Base-by-base conservation (phyloP, 495 filamentous ascomycete genomes). In the Penicillium pancosmium region DNA sequence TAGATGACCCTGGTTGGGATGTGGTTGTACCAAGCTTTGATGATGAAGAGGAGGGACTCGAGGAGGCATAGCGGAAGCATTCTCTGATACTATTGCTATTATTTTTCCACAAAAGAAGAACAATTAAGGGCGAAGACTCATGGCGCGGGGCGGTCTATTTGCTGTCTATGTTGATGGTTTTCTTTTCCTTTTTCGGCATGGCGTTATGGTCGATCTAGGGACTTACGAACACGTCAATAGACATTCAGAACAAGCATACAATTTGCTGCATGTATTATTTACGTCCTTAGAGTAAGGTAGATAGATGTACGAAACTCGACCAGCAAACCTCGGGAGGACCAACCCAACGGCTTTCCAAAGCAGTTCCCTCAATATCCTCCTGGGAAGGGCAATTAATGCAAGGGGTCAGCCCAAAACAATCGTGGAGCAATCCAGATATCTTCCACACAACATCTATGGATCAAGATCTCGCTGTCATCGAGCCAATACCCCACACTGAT, bases 1-100 rank as follows among this genome's bases (percentile, higher is more conserved):
- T 73, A n/a, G 79, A 76, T n/a, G 76, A 83, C 21, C 76, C 79
- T 19, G 74, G 81, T 44, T 91, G 89, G 80, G 78, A 86, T 63
- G 89, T 92, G 10, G 69, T 86, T 31, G 56, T 89, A 18, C 87
- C 89, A 21, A 78, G 56, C 15, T 78, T 83, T 51, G 87, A 91
- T 13, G 83, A 87, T 44, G 81, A 83, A 64, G 73, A 70, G 40
- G 62, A 63, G 19, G 46, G 46, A 48, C 18, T 18, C 6, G 23
- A 48, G 9, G 46, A 44, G 9, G n/a, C 16, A 44, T 44, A 44
- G 41, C 4, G 8, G 16, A 6, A 18, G n/a, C 41, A 16, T 2
- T 16, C n/a, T 16, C 41, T 16, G 41, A 1, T 18, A 18, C 1
- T 52, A 1, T 19, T 5, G 3, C 6, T 34, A 11, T 25, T 43